These are phyloP conservation scores for Dillenia suffruticosa DNA, from an alignment of 164 flowering plant species.

Conservation along the genomic window DNA sequence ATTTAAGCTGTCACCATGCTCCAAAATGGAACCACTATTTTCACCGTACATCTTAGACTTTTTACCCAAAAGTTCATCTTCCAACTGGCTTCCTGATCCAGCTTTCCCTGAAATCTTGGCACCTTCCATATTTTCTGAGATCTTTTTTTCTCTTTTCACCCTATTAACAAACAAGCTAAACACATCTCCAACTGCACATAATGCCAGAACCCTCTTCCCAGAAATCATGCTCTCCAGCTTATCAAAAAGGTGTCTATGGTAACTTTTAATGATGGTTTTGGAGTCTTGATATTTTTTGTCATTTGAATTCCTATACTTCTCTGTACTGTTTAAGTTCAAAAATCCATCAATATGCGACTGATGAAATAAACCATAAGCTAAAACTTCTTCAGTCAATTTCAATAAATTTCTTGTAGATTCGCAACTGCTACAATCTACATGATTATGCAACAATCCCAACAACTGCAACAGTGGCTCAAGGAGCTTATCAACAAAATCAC, in stretches of 20 bases:
- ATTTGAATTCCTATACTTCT: slow-evolving; percentile 25
- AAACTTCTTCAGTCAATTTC: slow-evolving; percentile 49
- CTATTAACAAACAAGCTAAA: slow-evolving; percentile 50
- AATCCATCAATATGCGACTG: slow-evolving; percentile 76
- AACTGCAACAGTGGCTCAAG: slow-evolving; percentile 61
- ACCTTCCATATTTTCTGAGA: slow-evolving; percentile 18
- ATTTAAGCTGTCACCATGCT: slow-evolving; percentile 14
- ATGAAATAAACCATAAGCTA: slow-evolving; percentile 76
- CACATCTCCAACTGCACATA: slow-evolving; percentile 52
- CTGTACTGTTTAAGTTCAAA: slow-evolving; percentile 37
- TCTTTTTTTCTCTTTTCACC: slow-evolving; percentile 46
- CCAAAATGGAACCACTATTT: slow-evolving; percentile 9
- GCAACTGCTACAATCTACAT: slow-evolving; percentile 9
- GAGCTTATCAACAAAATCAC: slow-evolving; percentile 59
- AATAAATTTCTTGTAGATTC: slow-evolving; percentile 23
- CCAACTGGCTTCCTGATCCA: slow-evolving; percentile 11
- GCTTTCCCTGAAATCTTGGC: slow-evolving; percentile 15
- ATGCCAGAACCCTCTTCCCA: slow-evolving; percentile 29
- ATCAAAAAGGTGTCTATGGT: slow-evolving; percentile 73
- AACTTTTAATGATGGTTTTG: slow-evolving; percentile 51
- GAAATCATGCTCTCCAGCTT: slow-evolving; percentile 43
- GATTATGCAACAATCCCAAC: slow-evolving; percentile 26
- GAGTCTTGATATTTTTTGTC: slow-evolving; percentile 28
- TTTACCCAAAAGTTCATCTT: slow-evolving; percentile 9
- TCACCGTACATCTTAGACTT: slow-evolving; percentile 2